phyloP scores from a whole-genome alignment of 1,139 yeast genomes.

The Debaryomyces subglobosus region DNA sequence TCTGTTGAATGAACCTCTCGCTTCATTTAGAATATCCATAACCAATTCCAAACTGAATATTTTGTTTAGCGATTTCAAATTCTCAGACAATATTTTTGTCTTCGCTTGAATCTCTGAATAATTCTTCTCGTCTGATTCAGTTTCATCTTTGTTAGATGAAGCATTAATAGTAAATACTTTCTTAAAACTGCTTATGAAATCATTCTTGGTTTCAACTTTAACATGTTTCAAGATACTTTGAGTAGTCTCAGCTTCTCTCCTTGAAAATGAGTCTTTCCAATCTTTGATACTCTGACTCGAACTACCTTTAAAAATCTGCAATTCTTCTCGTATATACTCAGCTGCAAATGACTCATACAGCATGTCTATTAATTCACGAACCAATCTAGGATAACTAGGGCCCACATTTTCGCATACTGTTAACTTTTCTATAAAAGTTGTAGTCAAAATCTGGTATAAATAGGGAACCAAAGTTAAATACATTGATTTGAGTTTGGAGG shows the following conservation, averaged over 20 bases:
- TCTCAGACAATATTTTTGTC: constrained; percentile 47
- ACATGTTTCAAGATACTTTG: constrained; percentile 44
- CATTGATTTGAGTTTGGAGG: constrained; percentile 29
- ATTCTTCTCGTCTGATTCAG: constrained; percentile 23
- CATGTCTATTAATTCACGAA: constrained; percentile 49
- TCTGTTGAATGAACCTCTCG: constrained; percentile 38
- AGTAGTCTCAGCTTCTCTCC: constrained; percentile 45
- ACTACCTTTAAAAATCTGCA: constrained; percentile 30
- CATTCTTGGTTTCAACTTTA: constrained; percentile 45
- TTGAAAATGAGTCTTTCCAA: constrained; percentile 40
- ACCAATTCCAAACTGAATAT: constrained; percentile 46
- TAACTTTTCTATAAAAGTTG: constrained; percentile 28
- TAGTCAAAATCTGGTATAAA: constrained; percentile 32
- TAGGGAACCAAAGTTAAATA: constrained; percentile 37
- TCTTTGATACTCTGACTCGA: constrained; percentile 30
- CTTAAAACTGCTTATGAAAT: constrained; percentile 59
- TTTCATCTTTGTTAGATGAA: constrained; percentile 17
- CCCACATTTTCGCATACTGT: constrained; percentile 38
- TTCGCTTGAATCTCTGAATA: constrained; percentile 48
- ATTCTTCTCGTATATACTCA: constrained; percentile 54
- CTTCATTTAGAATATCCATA: constrained; percentile 41
- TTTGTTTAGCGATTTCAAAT: constrained; percentile 43
- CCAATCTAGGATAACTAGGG: constrained; percentile 31
- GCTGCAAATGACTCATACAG: constrained; percentile 49
- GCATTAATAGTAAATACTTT: constrained; percentile 56